A percentile compares a stretch with the other conserved stretches of the same genome.
Conservation (phyloP, 768 basidiomycete genomes). For the Pleurotus cornucopiae region DNA sequence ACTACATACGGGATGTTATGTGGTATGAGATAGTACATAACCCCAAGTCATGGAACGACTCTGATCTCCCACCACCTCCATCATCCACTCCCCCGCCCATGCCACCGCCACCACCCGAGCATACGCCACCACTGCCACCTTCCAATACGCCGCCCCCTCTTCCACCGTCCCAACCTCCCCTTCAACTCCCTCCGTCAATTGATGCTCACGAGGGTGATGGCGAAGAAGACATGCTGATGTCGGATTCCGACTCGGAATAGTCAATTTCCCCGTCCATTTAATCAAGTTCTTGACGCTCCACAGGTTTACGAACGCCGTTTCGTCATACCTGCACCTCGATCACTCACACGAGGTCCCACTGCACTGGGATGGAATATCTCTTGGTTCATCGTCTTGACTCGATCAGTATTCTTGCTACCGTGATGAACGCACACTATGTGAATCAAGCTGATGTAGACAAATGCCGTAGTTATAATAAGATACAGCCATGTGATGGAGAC, state of each 20-base stretch:
- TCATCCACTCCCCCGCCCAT: constrained; percentile 11
- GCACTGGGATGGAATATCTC: no score
- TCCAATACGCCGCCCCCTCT: constrained; percentile 14
- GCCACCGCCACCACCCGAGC: constrained; percentile 8
- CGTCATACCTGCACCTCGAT: no score
- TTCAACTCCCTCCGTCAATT: neutral
- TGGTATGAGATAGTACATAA: constrained; percentile 37
- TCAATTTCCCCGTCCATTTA: no score
- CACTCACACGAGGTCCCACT: no score
- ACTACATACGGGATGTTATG: neutral
- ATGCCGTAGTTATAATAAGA: neutral
- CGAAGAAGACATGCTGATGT: constrained; percentile 32
- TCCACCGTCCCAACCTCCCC: constrained; percentile 10
- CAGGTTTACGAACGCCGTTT: no score
- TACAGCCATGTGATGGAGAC: neutral
- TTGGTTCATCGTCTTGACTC: no score
- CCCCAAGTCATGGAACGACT: constrained; percentile 22
- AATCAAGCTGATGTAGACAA: constrained; percentile 2
- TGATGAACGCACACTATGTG: neutral
- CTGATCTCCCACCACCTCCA: constrained; percentile 11
- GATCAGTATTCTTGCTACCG: no score
- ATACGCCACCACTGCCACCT: constrained; percentile 13
- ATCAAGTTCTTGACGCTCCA: no score
- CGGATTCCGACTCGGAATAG: constrained; percentile 16
- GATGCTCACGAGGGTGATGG: constrained; percentile 9